Base-by-base conservation (phyloP, 495 filamentous ascomycete species). In the Annulohypoxylon maeteangense region DNA sequence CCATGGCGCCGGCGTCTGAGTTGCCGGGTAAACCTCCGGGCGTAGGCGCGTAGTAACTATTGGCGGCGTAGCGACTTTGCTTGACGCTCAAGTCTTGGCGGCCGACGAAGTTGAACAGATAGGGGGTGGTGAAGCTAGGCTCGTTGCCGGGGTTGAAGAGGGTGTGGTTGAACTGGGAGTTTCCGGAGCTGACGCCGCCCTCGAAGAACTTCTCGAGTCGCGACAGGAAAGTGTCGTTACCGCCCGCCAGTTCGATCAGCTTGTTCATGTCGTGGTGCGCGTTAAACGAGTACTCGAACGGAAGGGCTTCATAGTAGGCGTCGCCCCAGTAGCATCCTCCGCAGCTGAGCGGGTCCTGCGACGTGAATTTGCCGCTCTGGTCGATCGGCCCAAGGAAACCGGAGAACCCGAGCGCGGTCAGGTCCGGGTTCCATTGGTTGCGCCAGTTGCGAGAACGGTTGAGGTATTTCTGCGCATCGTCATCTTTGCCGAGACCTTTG, bases 131-230 rank as follows among this genome's bases (percentile, higher is more conserved):
- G 80, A 93, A 93, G 53, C 83, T 83, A 38, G 90, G 90, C 76
- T 93, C 89, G 74, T 93, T 92, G 2, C 87, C 88, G 0, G 89
- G 83, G 76, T 92, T 88, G 76, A 88, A 92, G 48, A 92, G 85
- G 11, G 85, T 91, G 32, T 85, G 80, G 61, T 82, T 81, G 72
- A 85, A 85, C 6, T 71, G 71, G 8, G 59, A 74, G 60, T 81
- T 82, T 32, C 85, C 87, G 4, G 80, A 76, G 71, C 86, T 85
- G 36, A 87, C 81, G 11, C 82, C 84, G 10, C 87, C 81, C 82
- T 83, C 73, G 82, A 89, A 88, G 76, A 92, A 74, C 48, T 78
- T 85, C 69, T 91, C 86, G 1, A 94, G 86, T 1, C 91, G 86
- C n/a, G 82, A 73, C 2, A 85, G 78, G 72, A 93, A 93, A 25